Conservation (phyloP, 2,329 filamentous ascomycete genomes). For the Ophiostoma perfectum region DNA sequence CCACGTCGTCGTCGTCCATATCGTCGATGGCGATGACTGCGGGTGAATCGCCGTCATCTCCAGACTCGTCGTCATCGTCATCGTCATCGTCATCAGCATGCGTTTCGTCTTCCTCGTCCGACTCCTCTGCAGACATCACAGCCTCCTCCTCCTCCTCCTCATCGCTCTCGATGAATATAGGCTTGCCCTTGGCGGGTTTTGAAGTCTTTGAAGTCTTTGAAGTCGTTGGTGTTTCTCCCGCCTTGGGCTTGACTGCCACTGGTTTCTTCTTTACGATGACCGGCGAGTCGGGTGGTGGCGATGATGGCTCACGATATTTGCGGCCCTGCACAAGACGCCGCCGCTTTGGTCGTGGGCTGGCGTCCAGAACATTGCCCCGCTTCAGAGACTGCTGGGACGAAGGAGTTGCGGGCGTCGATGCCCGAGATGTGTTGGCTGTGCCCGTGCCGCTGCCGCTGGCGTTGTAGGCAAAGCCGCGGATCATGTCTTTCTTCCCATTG, state of each 20-base stretch:
- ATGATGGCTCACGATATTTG: slow-evolving; percentile 17
- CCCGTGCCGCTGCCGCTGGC: not conserved
- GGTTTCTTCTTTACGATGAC: not conserved
- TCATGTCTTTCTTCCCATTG: not conserved
- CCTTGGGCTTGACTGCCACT: not conserved
- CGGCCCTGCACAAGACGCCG: slow-evolving; percentile 32
- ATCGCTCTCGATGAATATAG: slow-evolving; percentile 1
- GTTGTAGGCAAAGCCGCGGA: slow-evolving; percentile 9
- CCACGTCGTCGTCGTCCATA: slow-evolving; percentile 33
- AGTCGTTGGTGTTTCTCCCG: not conserved
- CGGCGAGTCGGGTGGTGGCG: slow-evolving; percentile 24
- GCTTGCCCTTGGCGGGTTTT: slow-evolving; percentile 4
- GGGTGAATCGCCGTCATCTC: slow-evolving; percentile 26
- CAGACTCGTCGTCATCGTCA: slow-evolving; percentile 30
- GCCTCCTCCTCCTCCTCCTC: slow-evolving; percentile 27
- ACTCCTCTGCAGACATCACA: slow-evolving; percentile 31
- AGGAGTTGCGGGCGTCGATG: slow-evolving; percentile 19
- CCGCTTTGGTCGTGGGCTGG: slow-evolving; percentile 26
- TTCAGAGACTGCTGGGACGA: slow-evolving; percentile 23
- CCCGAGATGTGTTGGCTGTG: slow-evolving; percentile 17
- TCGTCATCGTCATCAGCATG: slow-evolving; percentile 30
- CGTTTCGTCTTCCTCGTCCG: slow-evolving; percentile 35
- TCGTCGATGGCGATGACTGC: slow-evolving; percentile 23
- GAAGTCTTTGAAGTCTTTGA: not conserved
- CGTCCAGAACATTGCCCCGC: slow-evolving; percentile 18